Evolutionary conservation across 768 basidiomycete genomes (phyloP).

Genomic region (Kwoniella dendrophila): DNA sequence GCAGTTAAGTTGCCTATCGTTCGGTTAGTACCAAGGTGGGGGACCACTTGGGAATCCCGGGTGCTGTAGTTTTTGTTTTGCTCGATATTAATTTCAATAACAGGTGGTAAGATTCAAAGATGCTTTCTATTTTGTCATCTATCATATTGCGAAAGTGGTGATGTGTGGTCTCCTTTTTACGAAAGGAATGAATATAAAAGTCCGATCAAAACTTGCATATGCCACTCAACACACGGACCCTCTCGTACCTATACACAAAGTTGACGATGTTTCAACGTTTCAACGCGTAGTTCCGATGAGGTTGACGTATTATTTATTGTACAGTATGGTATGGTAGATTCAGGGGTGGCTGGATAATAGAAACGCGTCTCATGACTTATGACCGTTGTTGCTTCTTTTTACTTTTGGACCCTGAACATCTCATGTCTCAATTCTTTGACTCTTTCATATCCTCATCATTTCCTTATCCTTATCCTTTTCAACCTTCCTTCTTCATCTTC

Average conservation of each 20-base stretch:
- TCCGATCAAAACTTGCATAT: too few relatives aligned
- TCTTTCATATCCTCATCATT: not conserved
- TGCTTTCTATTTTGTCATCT: too few relatives aligned
- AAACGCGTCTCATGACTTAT: constrained; percentile 16
- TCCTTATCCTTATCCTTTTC: not conserved
- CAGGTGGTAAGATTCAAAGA: too few relatives aligned
- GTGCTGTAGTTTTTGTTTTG: constrained; percentile 11
- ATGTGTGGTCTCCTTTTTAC: too few relatives aligned
- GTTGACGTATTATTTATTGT: not conserved
- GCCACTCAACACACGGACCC: too few relatives aligned
- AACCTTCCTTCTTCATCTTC: not conserved
- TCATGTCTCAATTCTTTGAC: constrained; percentile 13
- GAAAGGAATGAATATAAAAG: too few relatives aligned
- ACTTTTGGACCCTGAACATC: constrained; percentile 11
- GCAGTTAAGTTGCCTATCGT: constrained; percentile 5
- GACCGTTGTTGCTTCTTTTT: too few relatives aligned
- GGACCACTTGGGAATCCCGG: constrained; percentile 10
- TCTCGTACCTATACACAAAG: too few relatives aligned
- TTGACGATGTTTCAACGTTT: too few relatives aligned
- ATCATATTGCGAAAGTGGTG: too few relatives aligned
- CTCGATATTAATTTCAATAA: too few relatives aligned
- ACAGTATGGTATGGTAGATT: not conserved
- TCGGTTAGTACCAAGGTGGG: constrained; percentile 13
- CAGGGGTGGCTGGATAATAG: constrained; percentile 16
- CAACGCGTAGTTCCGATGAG: too few relatives aligned